Evolutionary conservation across 2,329 filamentous ascomycete species (phyloP), one percentile per base, ranked within the genome.

Genomic region (Pseudogymnoascus sp.): DNA sequence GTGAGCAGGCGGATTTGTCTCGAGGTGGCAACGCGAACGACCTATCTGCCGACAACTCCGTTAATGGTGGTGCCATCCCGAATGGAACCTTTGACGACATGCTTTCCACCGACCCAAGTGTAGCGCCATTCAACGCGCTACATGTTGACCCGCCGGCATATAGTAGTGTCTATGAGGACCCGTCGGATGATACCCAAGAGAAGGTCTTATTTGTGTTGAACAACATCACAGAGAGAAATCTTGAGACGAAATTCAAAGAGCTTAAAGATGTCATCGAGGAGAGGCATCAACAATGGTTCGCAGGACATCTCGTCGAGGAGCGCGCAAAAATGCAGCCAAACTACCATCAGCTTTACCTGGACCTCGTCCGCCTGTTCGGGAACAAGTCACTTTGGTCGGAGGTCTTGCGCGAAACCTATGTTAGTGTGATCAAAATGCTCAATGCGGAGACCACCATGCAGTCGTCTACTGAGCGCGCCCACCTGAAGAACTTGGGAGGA

Each of bases 301-400:
- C 96, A 6, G 87, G 87, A 59, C 96, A 97, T 72, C 81, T 99
- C 8, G 95, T 99, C 2, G 93, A 97, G 72, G 91, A 97, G 73
- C 91, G 96, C 53, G 96, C 93, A 33, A 97, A 97, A 76, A 88
- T 96, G 80, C 93, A 99, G 73, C 93, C 93, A 5, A 99, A 99
- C 74, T 97, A 96, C 72, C 95, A 99, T 70, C 84, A 89, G 65
- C 85, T 99, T 21, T 99, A 99, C 73, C 83, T 97, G 60, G 90
- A 96, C 70, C 83, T 99, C 61, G 83, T 99, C 65, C 88, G 88
- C 63, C 84, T 92, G 35, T 91, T 97, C 69, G 85, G 90, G 68
- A 86, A 95, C 73, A 89, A 85, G 71, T 77, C 82, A 8, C 79
- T 99, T 1, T 96, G 91, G 89, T 82, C 86, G 2, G 92, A 97